Evolutionary conservation across 371 early-diverging fungal species (phyloP).

Genomic region (Funneliformis caledonium): DNA sequence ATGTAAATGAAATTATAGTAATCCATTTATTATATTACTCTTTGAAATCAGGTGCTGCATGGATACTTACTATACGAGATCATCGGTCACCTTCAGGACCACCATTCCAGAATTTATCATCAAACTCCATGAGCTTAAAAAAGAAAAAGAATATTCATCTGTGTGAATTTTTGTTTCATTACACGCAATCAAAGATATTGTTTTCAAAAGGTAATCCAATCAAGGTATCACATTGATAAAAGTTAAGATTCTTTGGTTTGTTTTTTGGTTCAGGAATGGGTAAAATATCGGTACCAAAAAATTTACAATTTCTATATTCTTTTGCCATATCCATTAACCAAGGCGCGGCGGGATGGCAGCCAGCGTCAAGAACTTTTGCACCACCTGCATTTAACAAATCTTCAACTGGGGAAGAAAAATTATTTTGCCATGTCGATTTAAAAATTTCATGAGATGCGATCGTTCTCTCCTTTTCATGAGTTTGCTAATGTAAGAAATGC

Average conservation of each 20-base stretch:
- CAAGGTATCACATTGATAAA: constrained; percentile 46
- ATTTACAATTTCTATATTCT: constrained; percentile 55
- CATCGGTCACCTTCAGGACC: too few relatives aligned
- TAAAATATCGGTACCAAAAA: constrained; percentile 62
- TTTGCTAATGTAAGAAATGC: too few relatives aligned
- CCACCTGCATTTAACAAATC: neutral
- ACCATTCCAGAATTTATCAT: too few relatives aligned
- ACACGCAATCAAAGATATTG: constrained; percentile 50
- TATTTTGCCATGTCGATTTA: neutral
- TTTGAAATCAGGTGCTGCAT: too few relatives aligned
- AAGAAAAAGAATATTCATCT: too few relatives aligned
- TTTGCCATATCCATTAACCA: constrained; percentile 57
- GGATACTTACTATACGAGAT: too few relatives aligned
- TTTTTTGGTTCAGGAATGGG: constrained; percentile 59
- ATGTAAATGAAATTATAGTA: too few relatives aligned
- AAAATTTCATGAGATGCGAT: too few relatives aligned
- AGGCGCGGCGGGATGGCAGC: constrained; percentile 4
- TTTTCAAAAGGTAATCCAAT: constrained; percentile 48
- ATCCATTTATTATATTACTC: too few relatives aligned
- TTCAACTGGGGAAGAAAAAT: neutral
- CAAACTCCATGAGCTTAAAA: too few relatives aligned
- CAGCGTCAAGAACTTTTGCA: neutral
- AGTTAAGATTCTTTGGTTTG: constrained; percentile 59
- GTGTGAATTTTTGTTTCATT: constrained; percentile 16
- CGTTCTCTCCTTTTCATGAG: too few relatives aligned